phyloP scores from a whole-genome alignment of 2,329 filamentous ascomycete species.

The Fusarium secorum region DNA sequence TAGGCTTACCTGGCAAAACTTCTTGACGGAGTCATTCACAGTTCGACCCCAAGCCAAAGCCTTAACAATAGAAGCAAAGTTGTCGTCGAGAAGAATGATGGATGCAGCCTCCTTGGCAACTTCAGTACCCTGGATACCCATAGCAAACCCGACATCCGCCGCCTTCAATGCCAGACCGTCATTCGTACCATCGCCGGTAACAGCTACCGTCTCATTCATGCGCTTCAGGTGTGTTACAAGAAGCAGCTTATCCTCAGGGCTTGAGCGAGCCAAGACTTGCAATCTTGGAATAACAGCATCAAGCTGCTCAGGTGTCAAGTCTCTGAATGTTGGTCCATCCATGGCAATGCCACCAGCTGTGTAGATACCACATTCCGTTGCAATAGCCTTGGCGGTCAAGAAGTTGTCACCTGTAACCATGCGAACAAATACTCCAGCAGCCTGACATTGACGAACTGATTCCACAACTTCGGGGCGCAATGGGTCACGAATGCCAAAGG shows the following conservation, averaged over 20 bases:
- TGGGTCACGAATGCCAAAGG: conserved; percentile 73
- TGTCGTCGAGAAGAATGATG: conserved; percentile 72
- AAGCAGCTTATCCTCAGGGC: conserved; percentile 66
- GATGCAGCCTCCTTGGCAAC: conserved; percentile 74
- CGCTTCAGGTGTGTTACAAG: conserved; percentile 63
- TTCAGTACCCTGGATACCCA: conserved; percentile 72
- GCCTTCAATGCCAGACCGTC: conserved; percentile 71
- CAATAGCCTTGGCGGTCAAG: conserved; percentile 70
- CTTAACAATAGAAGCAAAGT: conserved; percentile 71
- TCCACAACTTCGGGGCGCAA: conserved; percentile 66
- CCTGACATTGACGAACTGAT: conserved; percentile 66
- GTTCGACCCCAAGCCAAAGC: conserved; percentile 74
- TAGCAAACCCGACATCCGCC: conserved; percentile 73
- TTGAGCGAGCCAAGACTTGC: conserved; percentile 64
- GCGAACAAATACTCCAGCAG: conserved; percentile 69
- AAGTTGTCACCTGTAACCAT: conserved; percentile 64
- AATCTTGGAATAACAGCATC: conserved; percentile 58
- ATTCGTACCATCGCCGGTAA: conserved; percentile 73
- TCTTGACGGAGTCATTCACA: conserved; percentile 73
- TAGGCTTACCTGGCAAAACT: conserved; percentile 66
- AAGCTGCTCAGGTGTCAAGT: conserved; percentile 61
- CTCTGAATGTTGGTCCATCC: conserved; percentile 69
- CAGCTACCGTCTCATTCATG: conserved; percentile 66
- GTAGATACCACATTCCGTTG: conserved; percentile 69
- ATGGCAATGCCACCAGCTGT: conserved; percentile 70